A percentile compares a stretch with the other conserved stretches of the same genome.
Conservation (phyloP, 2,329 filamentous ascomycete genomes). For the Colletotrichum ledebouriae region DNA sequence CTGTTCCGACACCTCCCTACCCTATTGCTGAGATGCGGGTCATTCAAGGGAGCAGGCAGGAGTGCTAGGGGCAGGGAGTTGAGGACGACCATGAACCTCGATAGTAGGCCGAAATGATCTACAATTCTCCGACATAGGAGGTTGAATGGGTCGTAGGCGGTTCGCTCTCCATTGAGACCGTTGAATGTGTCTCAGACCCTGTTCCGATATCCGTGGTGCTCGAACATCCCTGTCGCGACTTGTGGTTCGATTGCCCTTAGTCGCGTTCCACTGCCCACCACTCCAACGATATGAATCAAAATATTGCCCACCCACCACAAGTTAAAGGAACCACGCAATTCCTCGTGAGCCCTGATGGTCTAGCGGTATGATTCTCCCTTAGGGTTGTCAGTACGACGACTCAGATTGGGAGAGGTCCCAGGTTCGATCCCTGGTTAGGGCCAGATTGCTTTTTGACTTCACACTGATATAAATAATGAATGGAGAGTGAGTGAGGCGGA, state of each 20-base stretch:
- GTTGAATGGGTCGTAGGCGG: background rate
- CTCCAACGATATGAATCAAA: background rate
- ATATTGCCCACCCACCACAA: accelerated
- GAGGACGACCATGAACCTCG: constrained; percentile 2
- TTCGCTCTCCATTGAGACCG: constrained; percentile 5
- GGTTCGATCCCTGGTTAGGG: constrained; percentile 41
- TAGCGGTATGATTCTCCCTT: constrained; percentile 42
- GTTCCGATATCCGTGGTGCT: background rate
- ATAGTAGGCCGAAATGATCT: constrained; percentile 1
- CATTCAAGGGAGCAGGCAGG: background rate
- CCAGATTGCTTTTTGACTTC: background rate
- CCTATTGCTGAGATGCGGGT: constrained; percentile 44
- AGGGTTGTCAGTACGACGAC: background rate
- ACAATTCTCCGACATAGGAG: constrained; percentile 8
- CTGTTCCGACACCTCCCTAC: constrained; percentile 46
- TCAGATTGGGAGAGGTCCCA: constrained; percentile 35
- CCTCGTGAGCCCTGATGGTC: constrained; percentile 33
- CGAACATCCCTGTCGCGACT: constrained; percentile 17
- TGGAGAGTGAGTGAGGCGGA: background rate
- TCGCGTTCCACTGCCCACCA: constrained; percentile 1
- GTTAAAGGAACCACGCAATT: background rate
- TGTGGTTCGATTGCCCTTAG: constrained; percentile 8
- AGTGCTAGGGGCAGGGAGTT: background rate
- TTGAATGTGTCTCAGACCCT: background rate
- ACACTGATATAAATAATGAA: no score